Evolutionary conservation across 2,329 filamentous ascomycete genomes (phyloP), one percentile per base, ranked within the genome.

Genomic region (Periconia sp.): DNA sequence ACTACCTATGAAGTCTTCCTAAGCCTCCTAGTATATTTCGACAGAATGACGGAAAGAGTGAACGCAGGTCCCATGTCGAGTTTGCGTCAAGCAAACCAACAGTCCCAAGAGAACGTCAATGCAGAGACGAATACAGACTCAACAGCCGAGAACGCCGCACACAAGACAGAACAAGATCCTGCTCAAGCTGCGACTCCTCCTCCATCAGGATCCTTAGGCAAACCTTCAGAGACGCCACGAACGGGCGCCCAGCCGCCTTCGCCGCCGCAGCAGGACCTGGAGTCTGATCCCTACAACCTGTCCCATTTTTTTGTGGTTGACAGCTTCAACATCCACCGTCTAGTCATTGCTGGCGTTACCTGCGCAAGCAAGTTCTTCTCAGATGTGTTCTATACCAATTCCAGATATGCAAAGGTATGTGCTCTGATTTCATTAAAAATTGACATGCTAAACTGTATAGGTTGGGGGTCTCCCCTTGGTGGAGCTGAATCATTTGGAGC

Each of bases 311-410:
- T 99, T 66, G 92, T 97, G 28, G 94, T 97, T 9, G 94, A 99
- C 73, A 97, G 94, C 73, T 99, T 94, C 76, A 99, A 99, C 73
- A 97, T 99, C 52, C 94, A 99, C 68, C 86, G 94, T 41, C 78
- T 99, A 41, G 92, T 97, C 40, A 99, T 99, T 66, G 90, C 94
- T 2, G 94, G 92, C 24, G 94, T 99, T 31, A 99, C 94, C 3
- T 97, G 94, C 71, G 92, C 94, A 4, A 97, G 92, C 82, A 99
- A 99, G 72, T 99, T 97, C 79, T 99, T 99, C 73, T 97, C 92
- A 4, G 84, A 99, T 73, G 92, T 97, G 28, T 99, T 99, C 63
- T 99, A 97, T 69, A 99, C 94, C 8, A 99, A 99, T 72, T 97
- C 94, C 41, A 84, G 94, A 84, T 99, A 99, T 70, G 94, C 94